phyloP scores from a whole-genome alignment of 1,284 basidiomycete species.

The Boletus semigastroideus region DNA sequence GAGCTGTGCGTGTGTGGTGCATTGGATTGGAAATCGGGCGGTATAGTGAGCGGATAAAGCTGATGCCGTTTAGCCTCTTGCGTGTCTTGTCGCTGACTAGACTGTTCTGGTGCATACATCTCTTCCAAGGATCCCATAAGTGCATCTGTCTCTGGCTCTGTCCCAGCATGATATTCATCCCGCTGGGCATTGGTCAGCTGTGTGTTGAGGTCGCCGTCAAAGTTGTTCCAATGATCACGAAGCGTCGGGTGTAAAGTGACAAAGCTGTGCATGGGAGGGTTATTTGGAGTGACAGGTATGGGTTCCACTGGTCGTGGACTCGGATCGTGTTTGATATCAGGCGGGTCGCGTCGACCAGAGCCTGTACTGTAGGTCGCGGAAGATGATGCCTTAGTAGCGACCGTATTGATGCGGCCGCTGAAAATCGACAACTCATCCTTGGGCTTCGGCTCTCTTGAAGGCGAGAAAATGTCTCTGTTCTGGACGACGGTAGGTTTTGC shows the following conservation, averaged over 20 bases:
- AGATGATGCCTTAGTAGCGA: slow-evolving; percentile 43
- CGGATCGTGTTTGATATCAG: neutral
- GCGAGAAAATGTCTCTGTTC: slow-evolving; percentile 55
- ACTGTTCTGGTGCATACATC: neutral
- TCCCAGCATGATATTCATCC: slow-evolving; percentile 32
- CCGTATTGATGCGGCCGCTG: slow-evolving; percentile 64
- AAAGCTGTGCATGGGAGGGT: slow-evolving; percentile 31
- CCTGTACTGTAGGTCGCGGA: slow-evolving; percentile 14
- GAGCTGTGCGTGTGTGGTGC: slow-evolving; percentile 2
- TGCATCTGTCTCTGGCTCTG: slow-evolving; percentile 38
- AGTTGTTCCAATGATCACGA: slow-evolving; percentile 55
- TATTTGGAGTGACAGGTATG: neutral
- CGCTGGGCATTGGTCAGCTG: slow-evolving; percentile 49
- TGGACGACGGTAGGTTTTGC: slow-evolving; percentile 43
- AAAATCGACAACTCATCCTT: slow-evolving; percentile 72
- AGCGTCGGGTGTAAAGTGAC: slow-evolving; percentile 58
- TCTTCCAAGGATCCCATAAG: slow-evolving; percentile 31
- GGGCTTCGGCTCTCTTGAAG: slow-evolving; percentile 37
- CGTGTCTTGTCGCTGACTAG: neutral
- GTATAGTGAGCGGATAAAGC: slow-evolving; percentile 19
- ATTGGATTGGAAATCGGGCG: slow-evolving; percentile 13
- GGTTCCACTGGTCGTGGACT: neutral
- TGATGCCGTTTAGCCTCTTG: slow-evolving; percentile 12
- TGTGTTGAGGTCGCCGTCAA: slow-evolving; percentile 55
- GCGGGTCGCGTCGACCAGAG: neutral